Conservation (phyloP, 192 early-diverging fungal species). For the Umbelopsis ramanniana region DNA sequence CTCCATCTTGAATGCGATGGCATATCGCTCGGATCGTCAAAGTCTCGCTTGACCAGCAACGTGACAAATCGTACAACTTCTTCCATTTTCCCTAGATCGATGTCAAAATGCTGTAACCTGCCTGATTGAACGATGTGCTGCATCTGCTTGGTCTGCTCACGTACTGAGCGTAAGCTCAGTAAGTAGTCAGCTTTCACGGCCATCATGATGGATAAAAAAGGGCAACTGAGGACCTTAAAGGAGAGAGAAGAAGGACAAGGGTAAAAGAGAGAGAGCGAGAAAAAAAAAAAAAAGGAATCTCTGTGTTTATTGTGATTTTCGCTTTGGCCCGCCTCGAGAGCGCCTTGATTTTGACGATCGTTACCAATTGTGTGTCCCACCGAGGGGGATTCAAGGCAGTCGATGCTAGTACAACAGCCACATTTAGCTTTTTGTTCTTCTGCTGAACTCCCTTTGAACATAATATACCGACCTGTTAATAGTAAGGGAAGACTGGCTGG, state of each 20-base stretch:
- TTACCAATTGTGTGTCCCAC: not conserved
- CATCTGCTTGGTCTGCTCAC: constrained; percentile 69
- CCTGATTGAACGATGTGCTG: constrained; percentile 58
- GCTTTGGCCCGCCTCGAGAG: constrained; percentile 19
- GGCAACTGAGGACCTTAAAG: not conserved
- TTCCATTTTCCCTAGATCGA: constrained; percentile 68
- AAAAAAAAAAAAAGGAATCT: not conserved
- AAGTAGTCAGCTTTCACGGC: constrained; percentile 49
- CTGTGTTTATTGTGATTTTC: constrained; percentile 18
- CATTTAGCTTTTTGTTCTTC: too few species aligned
- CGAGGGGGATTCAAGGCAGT: too few species aligned
- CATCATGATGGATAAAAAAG: not conserved
- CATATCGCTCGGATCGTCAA: constrained; percentile 65
- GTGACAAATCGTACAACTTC: constrained; percentile 70
- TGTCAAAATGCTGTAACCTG: constrained; percentile 73
- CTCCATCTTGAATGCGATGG: constrained; percentile 91
- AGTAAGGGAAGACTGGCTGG: too few species aligned
- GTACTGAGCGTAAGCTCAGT: constrained; percentile 69
- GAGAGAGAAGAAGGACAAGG: not conserved
- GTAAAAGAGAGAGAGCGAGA: not conserved
- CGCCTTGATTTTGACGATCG: constrained; percentile 17
- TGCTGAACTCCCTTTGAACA: too few species aligned
- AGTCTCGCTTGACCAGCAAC: constrained; percentile 42
- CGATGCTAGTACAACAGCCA: too few species aligned
- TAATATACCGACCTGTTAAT: too few species aligned